phyloP scores from a whole-genome alignment of 208 protist genomes.

The Leishmania aethiopica region DNA sequence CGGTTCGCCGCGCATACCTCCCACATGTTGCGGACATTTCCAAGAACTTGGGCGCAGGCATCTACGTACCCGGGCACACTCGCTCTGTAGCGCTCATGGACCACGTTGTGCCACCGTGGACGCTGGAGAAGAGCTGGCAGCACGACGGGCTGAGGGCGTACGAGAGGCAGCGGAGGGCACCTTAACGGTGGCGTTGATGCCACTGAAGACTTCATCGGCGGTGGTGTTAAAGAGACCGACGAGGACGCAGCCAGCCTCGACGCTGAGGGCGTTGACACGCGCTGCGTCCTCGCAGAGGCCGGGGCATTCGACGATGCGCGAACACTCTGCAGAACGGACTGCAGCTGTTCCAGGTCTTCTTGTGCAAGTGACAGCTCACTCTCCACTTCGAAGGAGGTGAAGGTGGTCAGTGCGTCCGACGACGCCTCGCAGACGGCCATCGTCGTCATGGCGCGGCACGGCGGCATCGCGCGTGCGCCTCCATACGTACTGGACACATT shows the following conservation, averaged over 20 bases:
- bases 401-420: background rate
- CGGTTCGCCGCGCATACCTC: background rate
- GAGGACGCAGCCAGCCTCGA: background rate
- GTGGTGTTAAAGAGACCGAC: background rate
- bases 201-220: no score
- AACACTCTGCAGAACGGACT: background rate
- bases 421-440: background rate
- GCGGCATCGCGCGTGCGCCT: background rate
- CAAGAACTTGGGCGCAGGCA: background rate
- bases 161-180: background rate
- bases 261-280: background rate
- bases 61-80: slow-evolving; percentile 8
- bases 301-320: no score
- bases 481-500: background rate
- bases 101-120: slow-evolving; percentile 8
- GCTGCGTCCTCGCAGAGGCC: no score
- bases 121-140: slow-evolving; percentile 9
- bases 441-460: background rate
- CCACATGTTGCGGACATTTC: background rate
- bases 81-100: background rate
- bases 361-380: slow-evolving; percentile 23
- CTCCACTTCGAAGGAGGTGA: slow-evolving; percentile 33
- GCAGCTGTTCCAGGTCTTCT: slow-evolving; percentile 13
- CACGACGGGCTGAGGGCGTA: background rate
- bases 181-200: background rate